Evolutionary conservation across 441 rosid species (phyloP).

Genomic region (Pelargonium myrrhifolium): DNA sequence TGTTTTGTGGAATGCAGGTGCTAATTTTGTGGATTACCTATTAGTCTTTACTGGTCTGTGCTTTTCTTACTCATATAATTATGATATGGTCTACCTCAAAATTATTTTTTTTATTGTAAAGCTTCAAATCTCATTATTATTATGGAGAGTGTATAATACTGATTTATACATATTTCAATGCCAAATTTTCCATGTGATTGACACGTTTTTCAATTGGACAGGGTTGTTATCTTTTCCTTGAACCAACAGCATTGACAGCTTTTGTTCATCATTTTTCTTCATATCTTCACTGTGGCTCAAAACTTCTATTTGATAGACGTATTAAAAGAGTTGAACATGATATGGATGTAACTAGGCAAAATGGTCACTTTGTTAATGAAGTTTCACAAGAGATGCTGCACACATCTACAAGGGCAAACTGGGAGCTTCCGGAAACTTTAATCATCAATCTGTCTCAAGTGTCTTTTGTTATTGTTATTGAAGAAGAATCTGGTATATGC

Average conservation of each 20-base stretch:
- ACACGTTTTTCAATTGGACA: constrained; percentile 40
- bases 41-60: constrained; percentile 4
- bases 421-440: constrained; percentile 38
- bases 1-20: constrained; percentile 66
- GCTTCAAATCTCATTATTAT: constrained; percentile 5
- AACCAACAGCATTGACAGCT: constrained; percentile 47
- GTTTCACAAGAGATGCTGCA: constrained; percentile 23
- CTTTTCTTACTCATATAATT: constrained; percentile 12
- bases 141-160: constrained; percentile 6
- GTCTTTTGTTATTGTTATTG: constrained; percentile 50
- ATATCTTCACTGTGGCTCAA: constrained; percentile 29
- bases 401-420: constrained; percentile 29
- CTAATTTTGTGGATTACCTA: constrained; percentile 20
- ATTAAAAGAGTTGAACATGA: constrained; percentile 32
- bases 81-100: neutral
- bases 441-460: constrained; percentile 44
- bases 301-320: constrained; percentile 30
- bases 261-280: constrained; percentile 39
- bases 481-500: constrained; percentile 54
- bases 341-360: constrained; percentile 20
- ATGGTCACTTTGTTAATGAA: constrained; percentile 16
- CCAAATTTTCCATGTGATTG: constrained; percentile 19
- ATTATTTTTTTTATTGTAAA: neutral
- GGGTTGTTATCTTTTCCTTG: constrained; percentile 74
- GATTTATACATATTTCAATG: constrained; percentile 4